Evolutionary conservation across 179 eudicot species (phyloP).

Genomic region (Carnegiea gigantea): DNA sequence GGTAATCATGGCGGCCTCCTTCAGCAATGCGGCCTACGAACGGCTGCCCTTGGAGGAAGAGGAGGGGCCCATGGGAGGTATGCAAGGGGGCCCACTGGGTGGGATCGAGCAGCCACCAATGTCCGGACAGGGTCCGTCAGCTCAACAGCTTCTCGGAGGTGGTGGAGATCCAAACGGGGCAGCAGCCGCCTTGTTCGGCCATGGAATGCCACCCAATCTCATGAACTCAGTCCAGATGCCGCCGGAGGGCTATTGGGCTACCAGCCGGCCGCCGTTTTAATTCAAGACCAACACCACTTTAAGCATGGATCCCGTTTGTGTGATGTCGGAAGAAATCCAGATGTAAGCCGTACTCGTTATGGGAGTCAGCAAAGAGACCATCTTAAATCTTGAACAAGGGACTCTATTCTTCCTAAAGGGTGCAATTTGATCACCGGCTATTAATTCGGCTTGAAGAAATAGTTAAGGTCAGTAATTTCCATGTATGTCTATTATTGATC

Average conservation of each 20-base stretch:
- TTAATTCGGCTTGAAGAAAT: neutral
- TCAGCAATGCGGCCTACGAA: constrained; percentile 44
- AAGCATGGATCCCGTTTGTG: no score
- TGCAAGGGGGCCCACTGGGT: constrained; percentile 26
- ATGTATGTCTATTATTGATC: neutral
- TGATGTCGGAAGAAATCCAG: no score
- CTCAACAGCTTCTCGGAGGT: constrained; percentile 27
- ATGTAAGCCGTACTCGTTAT: no score
- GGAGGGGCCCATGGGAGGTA: constrained; percentile 18
- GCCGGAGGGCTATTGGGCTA: constrained; percentile 35
- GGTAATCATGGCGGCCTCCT: constrained; percentile 42
- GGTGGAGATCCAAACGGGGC: constrained; percentile 30
- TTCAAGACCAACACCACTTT: no score
- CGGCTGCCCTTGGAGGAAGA: constrained; percentile 41
- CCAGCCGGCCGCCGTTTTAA: constrained; percentile 29
- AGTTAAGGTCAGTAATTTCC: constrained; percentile 3
- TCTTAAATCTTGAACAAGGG: no score
- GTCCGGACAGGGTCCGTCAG: constrained; percentile 8
- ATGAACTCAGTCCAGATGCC: constrained; percentile 37
- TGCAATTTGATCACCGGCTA: neutral
- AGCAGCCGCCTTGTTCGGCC: constrained; percentile 13
- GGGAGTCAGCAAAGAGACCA: no score
- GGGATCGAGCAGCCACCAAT: constrained; percentile 21
- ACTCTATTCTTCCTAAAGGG: neutral
- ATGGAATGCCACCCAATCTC: constrained; percentile 32